Evolutionary conservation across 2,329 filamentous ascomycete species (phyloP), one percentile per base, ranked within the genome.

Genomic region (Fusarium stilboides): DNA sequence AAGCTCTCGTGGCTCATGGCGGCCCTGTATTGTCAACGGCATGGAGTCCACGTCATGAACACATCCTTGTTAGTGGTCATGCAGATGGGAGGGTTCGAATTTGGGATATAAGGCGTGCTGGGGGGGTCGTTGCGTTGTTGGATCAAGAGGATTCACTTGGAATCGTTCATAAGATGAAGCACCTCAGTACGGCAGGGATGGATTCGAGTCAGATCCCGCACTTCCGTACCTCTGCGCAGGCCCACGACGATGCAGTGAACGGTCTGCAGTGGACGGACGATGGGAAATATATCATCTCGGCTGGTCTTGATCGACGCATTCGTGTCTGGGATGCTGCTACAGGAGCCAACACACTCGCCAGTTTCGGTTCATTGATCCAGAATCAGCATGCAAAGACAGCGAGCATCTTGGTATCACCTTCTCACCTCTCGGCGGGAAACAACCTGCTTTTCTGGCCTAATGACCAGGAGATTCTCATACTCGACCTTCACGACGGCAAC

Each of bases 61-160:
- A 97, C 75, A 84, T 97, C 6, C 86, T 98, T 4, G 93, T 92
- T 12, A 95, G 92, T 51, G 94, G 93, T 1, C 92, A 93, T n/a
- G 88, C 90, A 1, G 94, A 98, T 76, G 94, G 94, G 20, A 91
- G 89, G 12, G 89, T 94, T 4, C 88, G 94, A 22, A 83, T 98
- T 36, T 98, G 95, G 91, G 95, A 98, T 77, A 88, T 98, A 26
- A 87, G 95, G 5, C 89, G 92, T 33, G 92, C 93, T 31, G 91
- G 91, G 20, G 91, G 90, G 8, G 88, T 91, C 20, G 84, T 98
- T 33, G 93, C 91, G 0, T 86, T 92, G 40, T 85, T 98, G 3
- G 93, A 98, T 76, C 89, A 94, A 80, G 93, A 97, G 75, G 94
- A 98, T 75, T 90, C 89, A 4, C 83, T 92, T 5, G 94, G 94